These are phyloP conservation scores for Macaranga tanarius DNA, from an alignment of 441 rosid genomes.

Conservation along the genomic window DNA sequence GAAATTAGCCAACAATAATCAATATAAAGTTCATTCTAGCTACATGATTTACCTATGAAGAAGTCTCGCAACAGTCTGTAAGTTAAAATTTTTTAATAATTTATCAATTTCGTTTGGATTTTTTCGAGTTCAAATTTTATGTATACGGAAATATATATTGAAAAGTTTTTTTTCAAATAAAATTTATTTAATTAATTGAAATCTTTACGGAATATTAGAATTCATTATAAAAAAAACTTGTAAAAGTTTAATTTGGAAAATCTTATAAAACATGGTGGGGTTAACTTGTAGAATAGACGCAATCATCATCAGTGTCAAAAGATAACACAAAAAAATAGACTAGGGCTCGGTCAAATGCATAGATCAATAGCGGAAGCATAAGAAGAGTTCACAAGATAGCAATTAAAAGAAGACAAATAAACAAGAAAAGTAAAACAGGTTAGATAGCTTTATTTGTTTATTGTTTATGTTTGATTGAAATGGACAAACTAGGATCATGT, in stretches of 20 bases:
- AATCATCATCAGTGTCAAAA: background rate
- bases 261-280: conserved; percentile 1
- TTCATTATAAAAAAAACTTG: background rate
- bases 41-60: too few species aligned
- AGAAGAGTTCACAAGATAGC: conserved; percentile 22
- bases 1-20: too few species aligned
- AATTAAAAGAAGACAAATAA: conserved; percentile 19
- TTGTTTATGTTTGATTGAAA: conserved; percentile 11
- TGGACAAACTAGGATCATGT: conserved; percentile 14
- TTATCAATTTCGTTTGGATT: too few species aligned
- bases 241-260: background rate
- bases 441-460: background rate
- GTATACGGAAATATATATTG: too few species aligned
- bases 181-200: too few species aligned
- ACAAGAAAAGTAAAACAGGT: background rate
- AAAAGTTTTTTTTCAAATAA: too few species aligned
- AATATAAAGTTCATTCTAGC: too few species aligned
- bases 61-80: too few species aligned
- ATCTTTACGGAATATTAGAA: too few species aligned
- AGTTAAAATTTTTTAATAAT: too few species aligned
- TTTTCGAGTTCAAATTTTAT: too few species aligned
- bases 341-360: background rate
- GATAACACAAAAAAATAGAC: background rate
- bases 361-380: conserved; percentile 9
- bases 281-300: background rate